phyloP scores from a whole-genome alignment of 1,284 basidiomycete genomes.

The Omphalotus olearius region DNA sequence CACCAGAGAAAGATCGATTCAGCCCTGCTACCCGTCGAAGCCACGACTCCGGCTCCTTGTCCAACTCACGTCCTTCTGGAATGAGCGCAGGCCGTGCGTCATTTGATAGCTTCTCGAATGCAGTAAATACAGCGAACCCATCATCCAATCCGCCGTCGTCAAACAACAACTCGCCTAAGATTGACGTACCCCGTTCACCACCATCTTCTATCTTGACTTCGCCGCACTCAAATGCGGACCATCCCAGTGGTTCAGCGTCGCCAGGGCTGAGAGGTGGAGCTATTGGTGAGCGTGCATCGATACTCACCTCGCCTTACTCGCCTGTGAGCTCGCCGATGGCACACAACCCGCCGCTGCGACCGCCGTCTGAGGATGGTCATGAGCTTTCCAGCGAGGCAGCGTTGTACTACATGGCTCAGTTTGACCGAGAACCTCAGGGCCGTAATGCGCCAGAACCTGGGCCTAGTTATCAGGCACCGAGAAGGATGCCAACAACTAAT shows the following conservation, averaged over 20 bases:
- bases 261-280: neutral
- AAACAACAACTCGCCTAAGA: neutral
- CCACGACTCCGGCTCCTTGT: neutral
- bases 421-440: conserved; percentile 32
- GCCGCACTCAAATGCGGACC: conserved; percentile 15
- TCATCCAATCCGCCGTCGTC: neutral
- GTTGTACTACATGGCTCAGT: conserved; percentile 64
- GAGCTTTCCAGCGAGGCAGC: conserved; percentile 56
- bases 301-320: conserved; percentile 43
- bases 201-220: conserved; percentile 18
- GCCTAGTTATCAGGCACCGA: conserved; percentile 10
- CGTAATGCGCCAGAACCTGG: conserved; percentile 9
- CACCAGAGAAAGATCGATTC: conserved; percentile 10
- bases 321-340: conserved; percentile 5
- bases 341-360: neutral
- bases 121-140: conserved; percentile 3
- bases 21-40: neutral
- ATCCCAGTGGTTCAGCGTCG: neutral
- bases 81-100: neutral
- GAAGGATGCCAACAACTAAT: conserved; percentile 39
- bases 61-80: neutral
- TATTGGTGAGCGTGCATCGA: conserved; percentile 24
- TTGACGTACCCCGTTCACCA: conserved; percentile 5
- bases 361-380: conserved; percentile 24
- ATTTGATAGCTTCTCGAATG: conserved; percentile 9